phyloP scores from a whole-genome alignment of 208 protist genomes.

The Crithidia bombi region DNA sequence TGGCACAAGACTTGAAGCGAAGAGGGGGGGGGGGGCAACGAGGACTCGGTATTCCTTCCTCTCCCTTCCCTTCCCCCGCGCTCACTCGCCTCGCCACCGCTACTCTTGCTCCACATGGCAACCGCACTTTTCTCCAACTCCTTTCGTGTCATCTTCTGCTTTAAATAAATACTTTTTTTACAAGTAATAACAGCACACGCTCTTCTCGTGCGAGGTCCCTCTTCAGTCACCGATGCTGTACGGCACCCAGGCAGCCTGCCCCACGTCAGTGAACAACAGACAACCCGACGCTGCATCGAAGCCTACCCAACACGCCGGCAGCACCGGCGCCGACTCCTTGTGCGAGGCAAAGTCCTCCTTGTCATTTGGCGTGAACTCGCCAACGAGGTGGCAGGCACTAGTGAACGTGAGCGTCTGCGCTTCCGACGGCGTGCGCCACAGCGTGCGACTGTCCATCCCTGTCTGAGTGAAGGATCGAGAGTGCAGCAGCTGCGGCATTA shows the following conservation, averaged over 20 bases:
- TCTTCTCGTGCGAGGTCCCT: too few species aligned
- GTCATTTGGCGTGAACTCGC: constrained; percentile 35
- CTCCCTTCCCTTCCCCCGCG: too few species aligned
- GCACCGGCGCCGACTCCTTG: neutral
- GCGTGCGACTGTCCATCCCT: neutral
- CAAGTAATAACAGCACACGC: neutral
- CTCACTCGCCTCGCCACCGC: neutral
- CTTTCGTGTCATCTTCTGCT: too few species aligned
- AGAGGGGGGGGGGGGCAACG: too few species aligned
- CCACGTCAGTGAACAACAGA: constrained; percentile 55
- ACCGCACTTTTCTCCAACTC: too few species aligned
- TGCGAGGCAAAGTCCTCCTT: neutral
- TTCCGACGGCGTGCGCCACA: constrained; percentile 11
- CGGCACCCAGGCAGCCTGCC: constrained; percentile 55
- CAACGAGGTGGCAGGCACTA: constrained; percentile 35
- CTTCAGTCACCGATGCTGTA: constrained; percentile 37
- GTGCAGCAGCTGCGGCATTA: constrained; percentile 11
- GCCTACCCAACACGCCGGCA: constrained; percentile 65
- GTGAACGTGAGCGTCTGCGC: constrained; percentile 40
- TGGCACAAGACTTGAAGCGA: too few species aligned
- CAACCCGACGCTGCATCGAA: constrained; percentile 45
- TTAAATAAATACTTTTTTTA: too few species aligned
- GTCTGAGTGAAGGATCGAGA: constrained; percentile 7
- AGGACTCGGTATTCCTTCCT: too few species aligned
- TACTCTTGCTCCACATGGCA: too few species aligned